Base-by-base conservation (phyloP, 805 yeast genomes). In the Schizosaccharomyces cryophilus region DNA sequence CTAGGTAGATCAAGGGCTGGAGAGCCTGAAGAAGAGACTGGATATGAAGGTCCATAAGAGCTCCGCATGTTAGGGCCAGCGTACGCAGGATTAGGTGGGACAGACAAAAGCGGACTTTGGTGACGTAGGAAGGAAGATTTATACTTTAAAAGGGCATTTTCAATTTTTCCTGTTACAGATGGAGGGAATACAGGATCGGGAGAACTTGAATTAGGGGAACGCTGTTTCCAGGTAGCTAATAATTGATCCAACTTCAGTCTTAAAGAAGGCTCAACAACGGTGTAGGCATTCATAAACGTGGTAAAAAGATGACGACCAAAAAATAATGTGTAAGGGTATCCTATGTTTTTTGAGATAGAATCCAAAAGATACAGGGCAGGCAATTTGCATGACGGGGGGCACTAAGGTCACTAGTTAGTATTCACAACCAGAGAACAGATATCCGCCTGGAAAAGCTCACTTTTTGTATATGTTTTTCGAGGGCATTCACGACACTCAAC, bases 261-360 rank as follows among this genome's bases (percentile, higher is more conserved):
- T 17, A 83, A 79, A n/a, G 76, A 71, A 66, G 87, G 95, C 66
- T 81, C 83, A 48, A 86, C 90, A 61, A 83, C 73, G n/a, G 86
- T 77, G 69, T 85, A 93, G 2, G 88, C 83, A 64, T 80, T 81
- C 30, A 85, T 81, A 71, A 84, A 90, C 2, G 85, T 73, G 65
- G 77, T 79, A 72, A 78, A 84, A 58, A 88, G 73, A 64, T 82
- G 81, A 64, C 80, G 76, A 61, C 89, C 83, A 69, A 93, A 81
- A 60, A 85, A 70, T 5, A 81, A 75, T n/a, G 87, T 85, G 70
- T 90, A 93, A 1, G 97, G 96, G 63, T 82, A 78, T 7, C 96
- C 96, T 40, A 87, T 83, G 67, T 83, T 86, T 71, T 93, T 93
- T 72, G 90, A 85, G 59, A 93, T 85, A 19, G 96, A 88, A 70